Conservation (phyloP, 306 rosid species). For the Rosa rugosa region DNA sequence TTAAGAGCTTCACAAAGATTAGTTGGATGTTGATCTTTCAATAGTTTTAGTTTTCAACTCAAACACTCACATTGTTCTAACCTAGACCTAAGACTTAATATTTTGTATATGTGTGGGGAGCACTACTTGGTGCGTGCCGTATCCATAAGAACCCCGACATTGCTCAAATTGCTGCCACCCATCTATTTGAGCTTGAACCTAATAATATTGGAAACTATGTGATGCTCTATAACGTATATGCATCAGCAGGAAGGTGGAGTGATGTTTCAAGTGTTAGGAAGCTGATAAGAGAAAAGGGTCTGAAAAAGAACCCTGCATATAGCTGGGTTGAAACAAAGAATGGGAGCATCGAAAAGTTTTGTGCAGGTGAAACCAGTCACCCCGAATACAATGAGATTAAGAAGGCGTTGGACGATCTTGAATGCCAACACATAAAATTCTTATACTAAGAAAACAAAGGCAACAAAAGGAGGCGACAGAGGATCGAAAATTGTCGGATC, state of each 20-base stretch:
- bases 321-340: constrained; percentile 80
- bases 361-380: constrained; percentile 60
- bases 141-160: constrained; percentile 57
- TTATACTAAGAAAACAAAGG: too few species aligned
- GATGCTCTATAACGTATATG: constrained; percentile 62
- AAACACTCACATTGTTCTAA: too few species aligned
- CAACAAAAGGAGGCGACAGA: too few species aligned
- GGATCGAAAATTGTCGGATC: too few species aligned
- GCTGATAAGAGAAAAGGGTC: constrained; percentile 52
- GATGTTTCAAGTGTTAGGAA: constrained; percentile 69
- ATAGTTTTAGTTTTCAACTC: too few species aligned
- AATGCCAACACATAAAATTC: too few species aligned
- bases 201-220: constrained; percentile 66
- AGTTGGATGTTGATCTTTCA: too few species aligned
- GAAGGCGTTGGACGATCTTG: constrained; percentile 54
- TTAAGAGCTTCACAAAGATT: too few species aligned
- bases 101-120: constrained; percentile 65
- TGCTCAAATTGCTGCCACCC: constrained; percentile 63
- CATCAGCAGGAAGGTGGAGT: constrained; percentile 75
- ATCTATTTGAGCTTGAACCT: constrained; percentile 75
- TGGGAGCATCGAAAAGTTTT: constrained; percentile 42
- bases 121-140: constrained; percentile 83
- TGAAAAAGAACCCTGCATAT: constrained; percentile 63
- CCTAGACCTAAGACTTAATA: too few species aligned
- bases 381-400: constrained; percentile 51